Base-by-base conservation (phyloP, 768 basidiomycete species). In the Russula brevipes region DNA sequence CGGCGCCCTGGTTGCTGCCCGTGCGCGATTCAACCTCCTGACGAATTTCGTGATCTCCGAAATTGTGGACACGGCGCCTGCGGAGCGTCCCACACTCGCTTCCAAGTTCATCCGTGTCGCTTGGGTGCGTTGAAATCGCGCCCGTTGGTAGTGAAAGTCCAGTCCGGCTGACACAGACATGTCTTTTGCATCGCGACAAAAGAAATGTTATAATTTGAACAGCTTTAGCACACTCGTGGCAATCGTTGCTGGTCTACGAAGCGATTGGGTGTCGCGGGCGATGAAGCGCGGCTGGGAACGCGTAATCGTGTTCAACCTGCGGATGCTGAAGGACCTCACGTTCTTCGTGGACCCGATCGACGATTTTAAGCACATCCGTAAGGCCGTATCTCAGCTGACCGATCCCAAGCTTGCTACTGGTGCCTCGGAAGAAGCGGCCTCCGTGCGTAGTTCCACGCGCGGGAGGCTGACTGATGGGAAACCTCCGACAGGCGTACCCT, bases 91-190 rank as follows among this genome's bases (percentile, higher is more conserved):
- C 41, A 65, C 79, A 53, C 75, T 97, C 19, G 82, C 91, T 54
- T 77, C 76, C 61, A 94, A 93, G 75, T 88, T 96, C 72, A 85
- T 95, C 64, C 85, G 91, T 46, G 77, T 96, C 60, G 94, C 94
- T 44, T 92, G 85, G 80, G 92, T 93, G 68, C 72, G 87, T 77
- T 31, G 39, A 41, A 46, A 5, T 39, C 4, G n/a, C 11, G 4
- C 16, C 14, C 16, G 51, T 65, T 44, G 42, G 17, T 42, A 49
- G 42, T 10, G 11, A 63, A 51, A 56, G 6, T 10, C 42, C 49
- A 24, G 30, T 51, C 33, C 67, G 12, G 59, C 60, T 54, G 36
- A 54, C 46, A 33, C 17, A 42, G 60, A 2, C 39, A 41, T 30
- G 39, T 36, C 33, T 44, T 50, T 36, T 4, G 8, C 45, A 7